Conservation (phyloP, 345 rosid species). For the Clarkia xantiana region DNA sequence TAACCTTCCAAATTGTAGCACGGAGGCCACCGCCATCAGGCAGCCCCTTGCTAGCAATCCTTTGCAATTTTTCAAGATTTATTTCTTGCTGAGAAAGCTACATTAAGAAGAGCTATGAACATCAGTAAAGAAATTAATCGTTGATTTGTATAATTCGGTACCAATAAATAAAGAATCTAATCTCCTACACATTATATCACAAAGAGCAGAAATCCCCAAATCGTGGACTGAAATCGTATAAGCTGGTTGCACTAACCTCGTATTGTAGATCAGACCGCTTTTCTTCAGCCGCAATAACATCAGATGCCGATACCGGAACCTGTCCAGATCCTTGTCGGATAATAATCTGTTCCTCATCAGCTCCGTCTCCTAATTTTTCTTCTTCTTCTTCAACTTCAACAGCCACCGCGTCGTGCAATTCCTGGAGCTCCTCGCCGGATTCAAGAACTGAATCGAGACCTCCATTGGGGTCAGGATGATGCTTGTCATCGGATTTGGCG, state of each 20-base stretch:
- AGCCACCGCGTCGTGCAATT: conserved; percentile 18
- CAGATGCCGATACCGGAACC: conserved; percentile 17
- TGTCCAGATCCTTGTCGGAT: conserved; percentile 16
- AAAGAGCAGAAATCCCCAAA: background rate
- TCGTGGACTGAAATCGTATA: background rate
- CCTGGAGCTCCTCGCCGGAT: conserved; percentile 47
- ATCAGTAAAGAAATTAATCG: background rate
- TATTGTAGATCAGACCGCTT: conserved; percentile 48
- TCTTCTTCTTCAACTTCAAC: conserved; percentile 9
- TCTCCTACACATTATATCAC: too few species aligned
- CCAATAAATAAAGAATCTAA: background rate
- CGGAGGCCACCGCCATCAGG: conserved; percentile 48
- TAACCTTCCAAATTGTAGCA: conserved; percentile 60
- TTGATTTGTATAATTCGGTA: background rate
- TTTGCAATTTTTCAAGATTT: conserved; percentile 45
- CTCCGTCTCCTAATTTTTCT: conserved; percentile 4
- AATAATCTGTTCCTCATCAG: conserved; percentile 11
- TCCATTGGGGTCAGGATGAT: conserved; percentile 4
- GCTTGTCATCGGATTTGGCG: conserved; percentile 19
- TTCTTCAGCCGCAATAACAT: conserved; percentile 38
- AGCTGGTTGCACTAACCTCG: conserved; percentile 26
- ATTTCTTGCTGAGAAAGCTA: conserved; percentile 48
- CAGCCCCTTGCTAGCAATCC: conserved; percentile 38
- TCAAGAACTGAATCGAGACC: conserved; percentile 17
- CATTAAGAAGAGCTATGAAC: conserved; percentile 1